These are phyloP conservation scores for Candida quercuum DNA, from an alignment of 805 yeast species.

Conservation along the genomic window DNA sequence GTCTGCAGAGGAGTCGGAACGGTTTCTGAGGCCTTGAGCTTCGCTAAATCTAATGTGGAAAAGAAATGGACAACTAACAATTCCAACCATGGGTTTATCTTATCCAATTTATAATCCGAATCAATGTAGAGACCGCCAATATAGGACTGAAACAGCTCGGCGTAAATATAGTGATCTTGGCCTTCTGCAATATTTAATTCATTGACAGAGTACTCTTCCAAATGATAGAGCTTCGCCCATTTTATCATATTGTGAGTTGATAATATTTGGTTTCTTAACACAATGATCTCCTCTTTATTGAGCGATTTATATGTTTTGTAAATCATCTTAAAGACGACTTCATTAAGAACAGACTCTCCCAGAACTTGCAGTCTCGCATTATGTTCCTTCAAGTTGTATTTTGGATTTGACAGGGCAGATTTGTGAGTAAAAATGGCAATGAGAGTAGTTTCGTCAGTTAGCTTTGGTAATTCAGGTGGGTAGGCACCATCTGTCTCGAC, in stretches of 20 bases:
- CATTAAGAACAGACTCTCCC: conserved; percentile 67
- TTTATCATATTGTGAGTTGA: conserved; percentile 64
- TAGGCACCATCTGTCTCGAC: background rate
- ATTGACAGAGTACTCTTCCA: conserved; percentile 54
- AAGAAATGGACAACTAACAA: background rate
- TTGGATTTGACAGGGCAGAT: conserved; percentile 42
- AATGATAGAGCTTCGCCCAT: conserved; percentile 56
- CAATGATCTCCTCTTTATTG: conserved; percentile 54
- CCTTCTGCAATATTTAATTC: conserved; percentile 42
- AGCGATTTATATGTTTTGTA: background rate
- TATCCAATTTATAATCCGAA: conserved; percentile 35
- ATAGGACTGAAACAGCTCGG: conserved; percentile 88
- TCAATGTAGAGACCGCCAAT: conserved; percentile 74
- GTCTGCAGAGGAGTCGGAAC: no score
- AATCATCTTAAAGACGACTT: background rate
- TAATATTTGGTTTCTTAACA: conserved; percentile 59
- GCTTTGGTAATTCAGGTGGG: conserved; percentile 57
- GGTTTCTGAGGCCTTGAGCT: no score
- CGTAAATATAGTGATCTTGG: conserved; percentile 35
- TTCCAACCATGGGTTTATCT: conserved; percentile 27
- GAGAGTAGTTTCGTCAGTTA: conserved; percentile 41
- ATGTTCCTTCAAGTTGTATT: background rate
- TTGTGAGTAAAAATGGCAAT: conserved; percentile 73
- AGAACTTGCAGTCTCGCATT: conserved; percentile 81
- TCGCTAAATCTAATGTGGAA: background rate